Base-by-base conservation (phyloP, 768 basidiomycete species). In the Strobilomyces dryophilus region DNA sequence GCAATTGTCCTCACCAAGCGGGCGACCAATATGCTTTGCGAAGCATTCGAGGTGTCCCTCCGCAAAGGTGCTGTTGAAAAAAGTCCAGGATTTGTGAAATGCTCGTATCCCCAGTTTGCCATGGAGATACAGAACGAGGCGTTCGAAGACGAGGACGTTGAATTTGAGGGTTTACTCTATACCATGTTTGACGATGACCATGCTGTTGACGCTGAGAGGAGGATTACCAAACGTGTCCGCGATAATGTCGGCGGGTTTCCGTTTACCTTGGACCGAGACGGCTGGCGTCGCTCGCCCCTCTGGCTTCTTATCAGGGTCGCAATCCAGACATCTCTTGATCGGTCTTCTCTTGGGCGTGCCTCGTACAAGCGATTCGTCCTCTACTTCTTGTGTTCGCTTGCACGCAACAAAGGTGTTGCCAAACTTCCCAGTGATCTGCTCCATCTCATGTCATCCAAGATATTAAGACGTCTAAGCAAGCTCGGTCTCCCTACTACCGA, bases 281-380 rank as follows among this genome's bases (percentile, higher is more conserved):
- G 4, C 24, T 24, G 24, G 24, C 24, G 24, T 24, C 24, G 24
- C 24, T 24, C 24, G 24, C 4, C 24, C 8, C 51, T 72, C n/a
- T 74, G 72, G 72, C 64, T 71, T 27, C 39, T 69, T 11, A 47
- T 71, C 29, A 62, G 66, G 35, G 57, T 74, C 1, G 49, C 61
- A 12, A 45, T 72, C 14, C 72, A 73, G 35, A 65, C 52, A 8
- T 52, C 66, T 0, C 21, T 67, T 4, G 34, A 49, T 48, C 47
- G 52, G 5, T 48, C 44, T 24, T 24, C 24, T 24, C 24, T 24
- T 24, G 24, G 24, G 24, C 24, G 24, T 24, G 24, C 24, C 24
- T 10, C 24, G 1, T 82, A 82, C 64, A 82, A 81, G 48, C 11
- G 35, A 9, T 82, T 82, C 62, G 72, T 79, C 59, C 51, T 75